Evolutionary conservation across 805 yeast genomes (phyloP), one percentile per base, ranked within the genome.

Genomic region (Saccharomycopsis oosterbeekiorum): DNA sequence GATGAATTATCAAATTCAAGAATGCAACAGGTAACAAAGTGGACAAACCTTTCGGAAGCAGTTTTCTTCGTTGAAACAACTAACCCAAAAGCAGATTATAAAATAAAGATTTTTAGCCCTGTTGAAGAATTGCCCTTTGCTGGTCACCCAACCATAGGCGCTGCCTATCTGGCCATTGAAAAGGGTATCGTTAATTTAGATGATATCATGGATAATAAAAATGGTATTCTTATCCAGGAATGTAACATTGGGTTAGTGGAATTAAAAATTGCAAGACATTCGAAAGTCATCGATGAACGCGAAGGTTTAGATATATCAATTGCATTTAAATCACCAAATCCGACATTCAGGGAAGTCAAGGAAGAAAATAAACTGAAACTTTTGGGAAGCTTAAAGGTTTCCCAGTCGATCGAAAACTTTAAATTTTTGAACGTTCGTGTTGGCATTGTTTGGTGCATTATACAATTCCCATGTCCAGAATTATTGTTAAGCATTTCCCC

Each of bases 21-120:
- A 61, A 76, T 81, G 78, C 79, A 74, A 66, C 59, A 68, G 9
- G 76, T 83, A 64, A 81, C 86, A 17, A 73, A 71, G n/a, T 82
- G 86, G 86, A 82, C 84, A 17, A 83, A 83, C 65, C 70, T 83
- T 34, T 81, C 86, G 0, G 87, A 83, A 63, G 80, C 86, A 0
- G 78, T 84, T 0, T 83, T 83, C 65, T 71, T 83, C 9, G 68
- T 73, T 55, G 75, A 74, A 34, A 76, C 83, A 6, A 73, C 78
- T 0, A 64, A 63, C 10, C 60, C 68, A 0, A 66, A 67, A 6
- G 81, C 80, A 4, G 80, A 79, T 67, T 83, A 82, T 68, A 72
- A 68, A 59, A 70, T 82, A 5, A 71, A 84, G 39, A 83, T 83
- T 2, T 83, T 81, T 67, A 73, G 80, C 0, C 80, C 83, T 1